Evolutionary conservation across 371 early-diverging fungal genomes (phyloP).

Genomic region (Mortierella sp.): DNA sequence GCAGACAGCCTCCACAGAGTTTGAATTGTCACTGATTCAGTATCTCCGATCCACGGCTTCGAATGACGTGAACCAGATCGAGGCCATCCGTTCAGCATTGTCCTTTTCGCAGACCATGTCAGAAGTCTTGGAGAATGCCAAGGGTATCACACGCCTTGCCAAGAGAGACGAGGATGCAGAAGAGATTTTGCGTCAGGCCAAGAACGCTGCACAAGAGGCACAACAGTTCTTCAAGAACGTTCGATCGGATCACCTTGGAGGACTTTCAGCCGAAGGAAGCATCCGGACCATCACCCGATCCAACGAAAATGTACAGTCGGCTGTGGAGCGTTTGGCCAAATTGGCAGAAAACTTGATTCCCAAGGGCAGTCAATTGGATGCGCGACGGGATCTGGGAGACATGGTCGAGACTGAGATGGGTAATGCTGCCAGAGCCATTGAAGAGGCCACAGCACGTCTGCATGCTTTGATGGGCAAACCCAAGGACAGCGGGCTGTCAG

Average conservation of each 20-base stretch:
- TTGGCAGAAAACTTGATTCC: conserved; percentile 81
- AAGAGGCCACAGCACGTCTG: conserved; percentile 88
- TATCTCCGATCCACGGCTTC: conserved; percentile 77
- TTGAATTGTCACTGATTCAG: conserved; percentile 78
- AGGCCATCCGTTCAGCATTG: conserved; percentile 85
- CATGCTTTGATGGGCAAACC: conserved; percentile 83
- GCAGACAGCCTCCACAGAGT: conserved; percentile 80
- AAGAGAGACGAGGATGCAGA: conserved; percentile 84
- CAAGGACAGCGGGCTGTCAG: conserved; percentile 74
- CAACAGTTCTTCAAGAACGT: conserved; percentile 87
- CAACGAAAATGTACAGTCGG: conserved; percentile 79
- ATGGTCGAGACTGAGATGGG: conserved; percentile 95
- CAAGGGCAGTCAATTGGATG: conserved; percentile 61
- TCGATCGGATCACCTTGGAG: conserved; percentile 80
- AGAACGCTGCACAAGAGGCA: conserved; percentile 69
- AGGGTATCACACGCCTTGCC: conserved; percentile 89
- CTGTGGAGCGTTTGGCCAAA: conserved; percentile 75
- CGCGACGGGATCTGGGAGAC: conserved; percentile 81
- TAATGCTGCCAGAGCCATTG: conserved; percentile 91
- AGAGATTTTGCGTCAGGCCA: conserved; percentile 77
- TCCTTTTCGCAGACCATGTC: conserved; percentile 84
- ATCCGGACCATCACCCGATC: conserved; percentile 78
- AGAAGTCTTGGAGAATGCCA: conserved; percentile 87
- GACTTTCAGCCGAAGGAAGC: conserved; percentile 75
- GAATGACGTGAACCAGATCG: conserved; percentile 77